phyloP scores from a whole-genome alignment of 176 grass and related monocot species.

The Phoenix roebelenii region DNA sequence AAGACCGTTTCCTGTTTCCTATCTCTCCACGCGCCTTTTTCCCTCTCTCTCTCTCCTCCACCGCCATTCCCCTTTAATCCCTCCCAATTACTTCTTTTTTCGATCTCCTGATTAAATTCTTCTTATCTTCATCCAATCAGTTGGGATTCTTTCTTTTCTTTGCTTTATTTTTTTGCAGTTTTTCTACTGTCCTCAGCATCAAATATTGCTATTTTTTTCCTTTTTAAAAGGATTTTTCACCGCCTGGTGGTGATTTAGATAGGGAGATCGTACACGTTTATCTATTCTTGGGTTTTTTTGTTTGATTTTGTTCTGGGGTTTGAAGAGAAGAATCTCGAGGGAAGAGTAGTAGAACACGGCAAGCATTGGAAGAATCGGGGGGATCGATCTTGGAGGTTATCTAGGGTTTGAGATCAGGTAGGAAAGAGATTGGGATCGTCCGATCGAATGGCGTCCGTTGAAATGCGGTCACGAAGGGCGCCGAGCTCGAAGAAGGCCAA shows the following conservation, averaged over 20 bases:
- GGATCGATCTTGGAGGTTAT: conserved; percentile 1
- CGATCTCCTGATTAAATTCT: too few species aligned
- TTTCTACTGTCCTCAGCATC: not conserved
- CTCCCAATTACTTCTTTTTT: too few species aligned
- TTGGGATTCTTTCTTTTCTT: conserved; percentile 11
- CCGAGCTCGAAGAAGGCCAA: not conserved
- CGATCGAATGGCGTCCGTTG: conserved; percentile 64
- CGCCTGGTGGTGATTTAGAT: not conserved
- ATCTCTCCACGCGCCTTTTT: too few species aligned
- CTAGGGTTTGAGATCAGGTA: not conserved
- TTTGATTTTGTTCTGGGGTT: conserved; percentile 14
- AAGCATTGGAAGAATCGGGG: not conserved
- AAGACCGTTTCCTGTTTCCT: too few species aligned
- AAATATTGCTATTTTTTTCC: not conserved
- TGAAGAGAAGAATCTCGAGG: not conserved
- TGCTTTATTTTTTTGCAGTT: not conserved
- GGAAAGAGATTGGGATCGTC: too few species aligned
- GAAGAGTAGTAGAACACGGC: not conserved
- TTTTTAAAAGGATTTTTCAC: conserved; percentile 11
- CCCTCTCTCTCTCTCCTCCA: too few species aligned
- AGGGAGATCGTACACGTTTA: conserved; percentile 23
- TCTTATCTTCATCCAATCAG: too few species aligned
- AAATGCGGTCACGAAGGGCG: conserved; percentile 27
- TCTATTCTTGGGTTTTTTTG: not conserved
- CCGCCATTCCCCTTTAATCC: too few species aligned